phyloP scores from a whole-genome alignment of 2,329 filamentous ascomycete genomes.

The Pseudocercospora macadamiae region DNA sequence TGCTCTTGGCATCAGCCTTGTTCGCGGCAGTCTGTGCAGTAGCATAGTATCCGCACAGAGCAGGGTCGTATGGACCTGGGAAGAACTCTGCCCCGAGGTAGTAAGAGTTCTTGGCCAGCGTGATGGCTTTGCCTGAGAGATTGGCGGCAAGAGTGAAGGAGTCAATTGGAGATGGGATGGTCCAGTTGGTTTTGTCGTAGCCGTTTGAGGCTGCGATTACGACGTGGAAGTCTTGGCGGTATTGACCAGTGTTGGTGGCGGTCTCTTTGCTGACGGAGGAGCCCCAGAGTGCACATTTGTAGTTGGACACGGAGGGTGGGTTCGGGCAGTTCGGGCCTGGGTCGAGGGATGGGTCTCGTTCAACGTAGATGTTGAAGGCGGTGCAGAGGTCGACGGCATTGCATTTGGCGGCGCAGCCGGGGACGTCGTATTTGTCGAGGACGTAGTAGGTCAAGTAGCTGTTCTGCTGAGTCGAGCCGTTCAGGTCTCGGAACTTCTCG shows the following conservation, averaged over 20 bases:
- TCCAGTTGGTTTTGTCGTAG: conserved; percentile 34
- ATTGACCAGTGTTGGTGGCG: conserved; percentile 34
- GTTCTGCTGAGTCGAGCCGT: conserved; percentile 29
- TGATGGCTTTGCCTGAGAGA: conserved; percentile 33
- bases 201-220: conserved; percentile 36
- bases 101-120: conserved; percentile 24
- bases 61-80: conserved; percentile 32
- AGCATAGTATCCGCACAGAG: conserved; percentile 32
- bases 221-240: conserved; percentile 31
- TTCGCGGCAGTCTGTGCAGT: conserved; percentile 29
- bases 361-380: conserved; percentile 33
- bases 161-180: conserved; percentile 24
- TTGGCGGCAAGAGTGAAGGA: conserved; percentile 37
- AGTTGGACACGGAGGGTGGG: conserved; percentile 36
- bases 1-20: conserved; percentile 20
- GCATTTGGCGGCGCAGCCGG: conserved; percentile 29
- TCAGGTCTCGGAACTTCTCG: conserved; percentile 30
- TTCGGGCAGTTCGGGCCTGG: conserved; percentile 31
- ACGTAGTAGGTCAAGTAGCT: conserved; percentile 32
- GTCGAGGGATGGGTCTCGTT: conserved; percentile 30
- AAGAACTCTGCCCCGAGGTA: conserved; percentile 31
- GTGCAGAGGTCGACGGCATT: conserved; percentile 28
- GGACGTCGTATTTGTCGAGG: conserved; percentile 29
- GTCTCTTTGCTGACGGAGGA: conserved; percentile 32
- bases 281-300: conserved; percentile 41